Percentiles rank a stretch among this genome's conserved stretches.
phyloP scores from a whole-genome alignment of 306 rosid genomes.

The Leucaena leucocephala region DNA sequence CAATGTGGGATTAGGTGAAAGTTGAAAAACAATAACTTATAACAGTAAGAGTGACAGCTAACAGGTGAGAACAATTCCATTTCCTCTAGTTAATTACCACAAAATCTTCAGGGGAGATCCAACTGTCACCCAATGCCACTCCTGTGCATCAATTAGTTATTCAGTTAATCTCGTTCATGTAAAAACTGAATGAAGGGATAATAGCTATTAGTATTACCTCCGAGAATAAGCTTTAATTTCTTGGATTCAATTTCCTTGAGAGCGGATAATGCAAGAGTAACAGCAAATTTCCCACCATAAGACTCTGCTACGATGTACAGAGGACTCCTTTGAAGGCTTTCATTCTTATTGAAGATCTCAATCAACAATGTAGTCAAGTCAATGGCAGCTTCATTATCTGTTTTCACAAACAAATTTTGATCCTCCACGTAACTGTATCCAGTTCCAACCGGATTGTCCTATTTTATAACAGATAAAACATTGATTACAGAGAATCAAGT shows the following conservation, averaged over 20 bases:
- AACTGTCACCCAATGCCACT: constrained; percentile 71
- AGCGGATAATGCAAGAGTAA: constrained; percentile 71
- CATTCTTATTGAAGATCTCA: constrained; percentile 53
- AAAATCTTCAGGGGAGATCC: constrained; percentile 63
- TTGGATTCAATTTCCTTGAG: constrained; percentile 57
- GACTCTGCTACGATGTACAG: constrained; percentile 84
- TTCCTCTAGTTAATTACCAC: constrained; percentile 45
- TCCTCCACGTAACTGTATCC: constrained; percentile 90
- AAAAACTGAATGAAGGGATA: not conserved
- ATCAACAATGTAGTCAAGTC: constrained; percentile 70
- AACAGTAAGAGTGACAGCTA: not conserved
- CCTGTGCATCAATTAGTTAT: constrained; percentile 49
- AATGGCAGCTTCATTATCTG: constrained; percentile 74
- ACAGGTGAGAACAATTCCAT: not conserved
- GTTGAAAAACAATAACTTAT: not conserved
- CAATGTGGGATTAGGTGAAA: not conserved
- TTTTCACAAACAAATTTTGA: constrained; percentile 52
- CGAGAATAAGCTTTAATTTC: constrained; percentile 59
- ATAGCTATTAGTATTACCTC: constrained; percentile 45
- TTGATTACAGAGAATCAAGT: not conserved
- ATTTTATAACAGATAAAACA: not conserved
- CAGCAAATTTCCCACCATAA: constrained; percentile 89
- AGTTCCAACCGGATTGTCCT: constrained; percentile 95
- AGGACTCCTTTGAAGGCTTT: constrained; percentile 69
- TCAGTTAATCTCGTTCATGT: not conserved